Evolutionary conservation across 129 eudicot genomes (phyloP).

Genomic region (Centella asiatica): DNA sequence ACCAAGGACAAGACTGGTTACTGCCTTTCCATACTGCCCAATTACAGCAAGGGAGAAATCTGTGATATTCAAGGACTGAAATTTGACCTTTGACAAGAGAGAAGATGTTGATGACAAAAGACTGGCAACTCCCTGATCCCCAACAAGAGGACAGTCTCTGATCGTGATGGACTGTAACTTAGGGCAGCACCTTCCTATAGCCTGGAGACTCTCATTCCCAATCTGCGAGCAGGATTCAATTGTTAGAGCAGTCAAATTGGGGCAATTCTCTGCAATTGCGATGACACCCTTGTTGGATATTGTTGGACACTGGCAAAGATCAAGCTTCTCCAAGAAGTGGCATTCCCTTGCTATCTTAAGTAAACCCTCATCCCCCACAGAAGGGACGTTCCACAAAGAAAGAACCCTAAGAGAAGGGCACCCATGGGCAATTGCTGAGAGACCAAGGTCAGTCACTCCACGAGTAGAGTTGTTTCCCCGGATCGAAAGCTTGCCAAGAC

Average conservation of each 20-base stretch:
- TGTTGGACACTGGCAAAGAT: conserved; percentile 65
- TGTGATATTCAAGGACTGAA: conserved; percentile 57
- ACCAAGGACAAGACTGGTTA: conserved; percentile 52
- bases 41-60: conserved; percentile 86
- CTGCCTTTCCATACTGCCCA: conserved; percentile 77
- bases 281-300: conserved; percentile 68
- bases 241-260: conserved; percentile 51
- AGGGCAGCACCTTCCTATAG: conserved; percentile 61
- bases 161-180: conserved; percentile 60
- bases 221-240: conserved; percentile 65
- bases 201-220: conserved; percentile 66
- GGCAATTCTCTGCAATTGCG: conserved; percentile 60
- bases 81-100: conserved; percentile 48
- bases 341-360: conserved; percentile 70
- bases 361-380: conserved; percentile 59
- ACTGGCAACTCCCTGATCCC: conserved; percentile 75
- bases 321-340: conserved; percentile 67
- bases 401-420: conserved; percentile 84
- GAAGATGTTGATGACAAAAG: conserved; percentile 55
- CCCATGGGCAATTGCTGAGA: conserved; percentile 66
- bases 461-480: conserved; percentile 52
- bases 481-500: conserved; percentile 85
- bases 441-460: conserved; percentile 56
- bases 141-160: conserved; percentile 68
- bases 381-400: conserved; percentile 72